Percentiles rank a stretch among this genome's conserved stretches.
Conservation (phyloP, 345 rosid genomes). For the Bruguiera parviflora region DNA sequence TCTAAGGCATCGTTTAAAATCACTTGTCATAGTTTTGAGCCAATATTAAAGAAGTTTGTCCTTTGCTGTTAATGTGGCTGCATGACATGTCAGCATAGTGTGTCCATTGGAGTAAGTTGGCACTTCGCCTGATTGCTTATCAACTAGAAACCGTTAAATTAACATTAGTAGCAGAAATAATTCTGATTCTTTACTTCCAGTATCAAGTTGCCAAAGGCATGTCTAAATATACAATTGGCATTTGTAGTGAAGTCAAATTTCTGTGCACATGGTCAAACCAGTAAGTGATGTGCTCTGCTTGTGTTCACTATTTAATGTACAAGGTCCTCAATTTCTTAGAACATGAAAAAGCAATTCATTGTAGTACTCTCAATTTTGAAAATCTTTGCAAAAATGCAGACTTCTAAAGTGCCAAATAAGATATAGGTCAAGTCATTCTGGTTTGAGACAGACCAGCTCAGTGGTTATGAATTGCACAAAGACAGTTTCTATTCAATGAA, state of each 20-base stretch:
- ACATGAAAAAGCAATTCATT: not conserved
- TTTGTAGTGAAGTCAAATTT: not conserved
- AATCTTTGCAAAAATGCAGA: not conserved
- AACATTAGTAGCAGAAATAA: not conserved
- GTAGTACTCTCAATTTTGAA: not conserved
- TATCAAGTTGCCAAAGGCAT: slow-evolving; percentile 1
- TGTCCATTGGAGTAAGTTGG: not conserved
- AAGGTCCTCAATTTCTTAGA: not conserved
- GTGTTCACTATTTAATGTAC: not conserved
- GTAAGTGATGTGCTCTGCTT: not conserved
- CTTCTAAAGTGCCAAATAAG: not conserved
- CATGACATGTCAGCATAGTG: not conserved
- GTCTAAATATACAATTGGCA: not conserved
- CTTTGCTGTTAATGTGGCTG: not conserved
- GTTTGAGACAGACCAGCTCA: not conserved
- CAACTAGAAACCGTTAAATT: not conserved
- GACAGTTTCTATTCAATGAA: not conserved
- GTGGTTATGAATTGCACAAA: not conserved
- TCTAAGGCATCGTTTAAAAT: not conserved
- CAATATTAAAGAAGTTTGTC: not conserved
- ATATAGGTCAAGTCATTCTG: not conserved
- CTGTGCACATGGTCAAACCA: not conserved
- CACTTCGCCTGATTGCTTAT: not conserved
- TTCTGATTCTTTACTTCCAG: not conserved
- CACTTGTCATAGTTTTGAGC: not conserved